Evolutionary conservation across 805 yeast species (phyloP), one percentile per base, ranked within the genome.

Genomic region (Metschnikowia lachancei): DNA sequence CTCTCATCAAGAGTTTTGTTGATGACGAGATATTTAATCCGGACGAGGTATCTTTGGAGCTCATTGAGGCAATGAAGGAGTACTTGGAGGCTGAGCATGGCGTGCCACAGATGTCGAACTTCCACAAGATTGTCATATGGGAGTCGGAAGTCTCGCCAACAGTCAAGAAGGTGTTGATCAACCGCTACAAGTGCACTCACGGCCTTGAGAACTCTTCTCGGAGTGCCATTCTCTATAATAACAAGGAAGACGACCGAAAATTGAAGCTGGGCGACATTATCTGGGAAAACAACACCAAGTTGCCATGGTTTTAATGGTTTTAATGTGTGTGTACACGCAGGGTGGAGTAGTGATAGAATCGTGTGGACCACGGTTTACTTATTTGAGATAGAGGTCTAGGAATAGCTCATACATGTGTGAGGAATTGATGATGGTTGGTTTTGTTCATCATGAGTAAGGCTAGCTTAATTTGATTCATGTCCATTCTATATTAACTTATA

Each of bases 221-320:
- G 33, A 63, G 74, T 41, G 75, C 76, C 13, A 51, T 67, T 10
- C 57, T 62, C 39, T 55, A 66, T 44, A 55, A 61, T 45, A 56
- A 60, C 36, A 51, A 46, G 4, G 46, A 36, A 1, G 71, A 68
- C n/a, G 60, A 69, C 35, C 39, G 52, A 5, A 47, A 53, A 36
- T 52, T 70, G 39, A 33, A 44, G 29, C 46, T 36, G 5, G 69
- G 70, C 2, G 50, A 62, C 1, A 45, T 69, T 18, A 51, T 69
- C 10, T 72, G 77, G 77, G 76, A 68, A 46, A 64, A 64, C 39
- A 72, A 72, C 51, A 66, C 60, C 43, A 72, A 72, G 52, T 53
- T 72, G 33, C 67, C 75, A 9, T 72, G 77, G 77, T 71, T 70
- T 50, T 72, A 20, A 13, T 11, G 12, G n/a, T n/a, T n/a, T n/a